Percentiles rank a stretch among this genome's conserved stretches.
These are phyloP conservation scores for Boletus coffeatus DNA, from an alignment of 1,284 basidiomycete species.

Conservation along the genomic window DNA sequence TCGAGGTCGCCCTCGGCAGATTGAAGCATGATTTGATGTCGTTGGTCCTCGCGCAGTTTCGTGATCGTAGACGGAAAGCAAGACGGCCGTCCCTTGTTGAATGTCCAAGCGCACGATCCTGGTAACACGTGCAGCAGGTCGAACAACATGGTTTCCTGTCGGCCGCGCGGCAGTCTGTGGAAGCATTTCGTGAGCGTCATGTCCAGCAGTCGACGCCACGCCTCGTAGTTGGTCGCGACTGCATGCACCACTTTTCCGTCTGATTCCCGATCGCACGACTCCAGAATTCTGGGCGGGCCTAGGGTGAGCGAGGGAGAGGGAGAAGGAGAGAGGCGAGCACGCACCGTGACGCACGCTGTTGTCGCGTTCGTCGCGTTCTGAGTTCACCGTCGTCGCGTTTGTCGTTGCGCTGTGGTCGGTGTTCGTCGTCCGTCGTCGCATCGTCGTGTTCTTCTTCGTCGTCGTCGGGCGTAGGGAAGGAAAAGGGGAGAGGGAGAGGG, in stretches of 20 bases:
- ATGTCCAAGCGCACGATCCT: constrained; percentile 51
- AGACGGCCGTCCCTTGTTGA: neutral
- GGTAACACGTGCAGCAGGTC: constrained; percentile 81
- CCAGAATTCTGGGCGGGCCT: constrained; percentile 15
- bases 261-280: constrained; percentile 80
- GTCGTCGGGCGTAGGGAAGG: too few relatives aligned
- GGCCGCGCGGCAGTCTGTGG: constrained; percentile 64
- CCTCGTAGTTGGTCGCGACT: constrained; percentile 35
- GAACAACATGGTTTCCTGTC: constrained; percentile 81
- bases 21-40: constrained; percentile 47
- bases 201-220: constrained; percentile 77
- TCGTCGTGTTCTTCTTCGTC: too few relatives aligned
- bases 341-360: too few relatives aligned
- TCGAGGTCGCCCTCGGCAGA: constrained; percentile 58
- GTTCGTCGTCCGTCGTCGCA: too few relatives aligned
- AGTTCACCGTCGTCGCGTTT: too few relatives aligned
- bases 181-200: neutral
- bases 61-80: neutral
- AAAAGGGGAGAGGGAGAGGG: too few relatives aligned
- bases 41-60: neutral
- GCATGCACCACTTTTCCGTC: constrained; percentile 73
- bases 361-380: too few relatives aligned
- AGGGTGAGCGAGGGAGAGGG: too few relatives aligned
- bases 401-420: too few relatives aligned
- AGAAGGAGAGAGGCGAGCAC: too few relatives aligned